Conservation (phyloP, 2,329 filamentous ascomycete species). For the Malbranchea zuffiana region DNA sequence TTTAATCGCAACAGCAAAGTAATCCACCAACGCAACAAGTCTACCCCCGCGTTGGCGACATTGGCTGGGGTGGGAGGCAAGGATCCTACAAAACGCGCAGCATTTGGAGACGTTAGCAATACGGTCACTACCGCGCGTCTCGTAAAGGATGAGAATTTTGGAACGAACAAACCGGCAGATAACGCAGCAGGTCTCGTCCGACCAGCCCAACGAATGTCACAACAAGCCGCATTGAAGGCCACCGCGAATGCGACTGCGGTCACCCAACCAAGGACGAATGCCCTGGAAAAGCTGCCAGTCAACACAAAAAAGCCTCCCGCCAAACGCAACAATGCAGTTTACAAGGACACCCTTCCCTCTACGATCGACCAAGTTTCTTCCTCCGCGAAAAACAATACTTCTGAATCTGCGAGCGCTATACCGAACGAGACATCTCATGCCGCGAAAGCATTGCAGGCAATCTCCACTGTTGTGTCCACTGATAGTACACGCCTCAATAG, state of each 20-base stretch:
- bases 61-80: conserved; percentile 43
- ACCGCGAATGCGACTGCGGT: conserved; percentile 26
- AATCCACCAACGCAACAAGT: conserved; percentile 74
- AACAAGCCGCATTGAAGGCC: conserved; percentile 9
- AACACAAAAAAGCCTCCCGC: conserved; percentile 37
- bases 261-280: conserved; percentile 25
- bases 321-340: conserved; percentile 48
- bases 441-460: too few species aligned
- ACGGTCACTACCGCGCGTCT: conserved; percentile 34
- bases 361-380: conserved; percentile 21
- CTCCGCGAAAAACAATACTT: conserved; percentile 19
- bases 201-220: conserved; percentile 50
- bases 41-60: conserved; percentile 51
- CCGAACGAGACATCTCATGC: too few species aligned
- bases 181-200: conserved; percentile 40
- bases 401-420: too few species aligned
- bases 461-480: neutral
- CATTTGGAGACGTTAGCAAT: conserved; percentile 76
- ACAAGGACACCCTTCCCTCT: conserved; percentile 35
- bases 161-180: conserved; percentile 27
- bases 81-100: conserved; percentile 60
- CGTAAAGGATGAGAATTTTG: conserved; percentile 46
- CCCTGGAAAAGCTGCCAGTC: conserved; percentile 19
- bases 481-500: neutral
- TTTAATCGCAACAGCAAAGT: conserved; percentile 42